Conservation (phyloP, 352 stramenopile genomes). For the Pythium apleroticum region DNA sequence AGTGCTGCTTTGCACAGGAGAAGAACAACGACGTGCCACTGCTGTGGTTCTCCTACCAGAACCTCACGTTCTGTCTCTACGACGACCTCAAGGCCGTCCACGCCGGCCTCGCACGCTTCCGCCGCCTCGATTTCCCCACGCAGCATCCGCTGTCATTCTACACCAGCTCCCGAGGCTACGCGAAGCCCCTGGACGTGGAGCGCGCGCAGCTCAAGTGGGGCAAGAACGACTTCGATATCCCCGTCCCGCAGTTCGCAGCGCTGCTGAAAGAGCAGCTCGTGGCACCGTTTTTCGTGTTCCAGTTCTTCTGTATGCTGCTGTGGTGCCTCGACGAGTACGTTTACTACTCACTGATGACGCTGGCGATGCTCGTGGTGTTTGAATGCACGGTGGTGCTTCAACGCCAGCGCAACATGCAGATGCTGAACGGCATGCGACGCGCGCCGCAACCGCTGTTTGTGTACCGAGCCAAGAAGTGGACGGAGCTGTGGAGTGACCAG, state of each 20-base stretch:
- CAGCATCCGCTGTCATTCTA: constrained; percentile 32
- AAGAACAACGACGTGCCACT: constrained; percentile 34
- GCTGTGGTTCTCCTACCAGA: constrained; percentile 79
- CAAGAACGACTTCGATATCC: constrained; percentile 87
- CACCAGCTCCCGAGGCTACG: constrained; percentile 24
- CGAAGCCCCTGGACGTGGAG: constrained; percentile 10
- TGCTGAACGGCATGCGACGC: constrained; percentile 84
- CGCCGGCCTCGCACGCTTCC: constrained; percentile 31
- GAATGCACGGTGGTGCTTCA: constrained; percentile 93
- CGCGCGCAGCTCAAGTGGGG: constrained; percentile 40
- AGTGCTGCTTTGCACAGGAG: neutral
- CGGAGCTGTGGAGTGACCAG: constrained; percentile 52
- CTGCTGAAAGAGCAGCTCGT: constrained; percentile 93
- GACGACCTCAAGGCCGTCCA: constrained; percentile 37
- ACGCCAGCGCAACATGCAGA: constrained; percentile 86
- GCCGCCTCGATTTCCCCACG: constrained; percentile 49
- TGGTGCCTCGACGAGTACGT: constrained; percentile 98
- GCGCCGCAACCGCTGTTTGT: constrained; percentile 71
- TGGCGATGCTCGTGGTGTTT: constrained; percentile 94
- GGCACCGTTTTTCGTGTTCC: constrained; percentile 97
- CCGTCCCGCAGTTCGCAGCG: constrained; percentile 78
- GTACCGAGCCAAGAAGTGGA: constrained; percentile 74
- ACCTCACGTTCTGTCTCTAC: constrained; percentile 73
- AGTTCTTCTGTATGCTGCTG: constrained; percentile 94
- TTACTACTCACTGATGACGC: constrained; percentile 96